Evolutionary conservation across 805 yeast species (phyloP).

Genomic region (Cyberlindnera sargentensis): DNA sequence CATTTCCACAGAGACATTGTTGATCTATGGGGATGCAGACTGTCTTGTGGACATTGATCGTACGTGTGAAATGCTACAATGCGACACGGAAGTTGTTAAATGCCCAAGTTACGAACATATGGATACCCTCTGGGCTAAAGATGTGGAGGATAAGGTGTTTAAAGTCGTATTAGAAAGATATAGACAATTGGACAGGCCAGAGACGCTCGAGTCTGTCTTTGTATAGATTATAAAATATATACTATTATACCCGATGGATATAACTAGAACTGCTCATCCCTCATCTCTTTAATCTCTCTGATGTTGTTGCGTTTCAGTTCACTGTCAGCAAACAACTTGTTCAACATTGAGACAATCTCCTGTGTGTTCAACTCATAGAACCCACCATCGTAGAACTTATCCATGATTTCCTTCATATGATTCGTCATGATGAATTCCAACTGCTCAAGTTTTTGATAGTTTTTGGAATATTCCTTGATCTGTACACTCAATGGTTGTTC

Average conservation of each 20-base stretch:
- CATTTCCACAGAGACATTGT: conserved; percentile 49
- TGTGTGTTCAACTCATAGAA: conserved; percentile 31
- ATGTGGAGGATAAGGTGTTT: conserved; percentile 38
- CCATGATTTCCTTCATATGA: conserved; percentile 37
- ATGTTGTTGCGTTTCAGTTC: conserved; percentile 27
- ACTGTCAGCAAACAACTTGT: conserved; percentile 34
- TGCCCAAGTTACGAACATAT: conserved; percentile 64
- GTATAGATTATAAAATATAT: background rate
- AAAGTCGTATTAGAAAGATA: conserved; percentile 40
- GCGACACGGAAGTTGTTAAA: conserved; percentile 30
- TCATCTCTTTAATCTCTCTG: conserved; percentile 37
- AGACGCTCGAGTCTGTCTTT: background rate
- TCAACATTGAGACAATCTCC: conserved; percentile 31
- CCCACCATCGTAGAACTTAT: conserved; percentile 33
- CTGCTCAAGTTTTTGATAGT: conserved; percentile 17
- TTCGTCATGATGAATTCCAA: conserved; percentile 16
- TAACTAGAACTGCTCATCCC: conserved; percentile 19
- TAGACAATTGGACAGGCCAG: conserved; percentile 21
- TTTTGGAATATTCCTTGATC: conserved; percentile 7
- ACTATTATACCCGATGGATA: background rate
- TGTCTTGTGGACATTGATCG: conserved; percentile 64
- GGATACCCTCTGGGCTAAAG: conserved; percentile 72
- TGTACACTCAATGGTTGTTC: conserved; percentile 9
- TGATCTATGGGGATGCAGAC: conserved; percentile 66
- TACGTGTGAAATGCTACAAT: conserved; percentile 47